A percentile compares a stretch with the other conserved stretches of the same genome.
phyloP scores from a whole-genome alignment of 345 rosid genomes.

The Microcos paniculata region DNA sequence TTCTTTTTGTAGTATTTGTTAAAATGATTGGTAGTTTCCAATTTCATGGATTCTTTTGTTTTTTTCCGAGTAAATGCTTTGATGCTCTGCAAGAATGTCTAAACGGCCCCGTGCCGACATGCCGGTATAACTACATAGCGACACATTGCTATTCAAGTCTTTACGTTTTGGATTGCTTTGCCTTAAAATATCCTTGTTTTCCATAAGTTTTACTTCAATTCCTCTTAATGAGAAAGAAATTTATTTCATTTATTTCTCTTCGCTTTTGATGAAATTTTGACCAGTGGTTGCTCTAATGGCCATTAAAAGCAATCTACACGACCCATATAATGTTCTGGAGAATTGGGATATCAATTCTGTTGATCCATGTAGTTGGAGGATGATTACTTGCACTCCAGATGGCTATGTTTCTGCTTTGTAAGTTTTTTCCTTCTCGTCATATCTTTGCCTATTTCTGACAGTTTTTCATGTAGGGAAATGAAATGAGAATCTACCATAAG shows the following conservation, averaged over 20 bases:
- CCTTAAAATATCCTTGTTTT: conserved; percentile 10
- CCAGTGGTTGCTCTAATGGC: conserved; percentile 93
- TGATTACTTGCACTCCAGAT: conserved; percentile 83
- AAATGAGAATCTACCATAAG: not conserved
- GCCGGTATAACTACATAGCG: not conserved
- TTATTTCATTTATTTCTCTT: conserved; percentile 5
- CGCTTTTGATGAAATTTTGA: conserved; percentile 33
- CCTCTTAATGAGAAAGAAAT: not conserved
- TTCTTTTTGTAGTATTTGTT: not conserved
- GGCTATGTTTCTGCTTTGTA: conserved; percentile 89
- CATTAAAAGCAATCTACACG: conserved; percentile 71
- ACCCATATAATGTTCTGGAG: conserved; percentile 89
- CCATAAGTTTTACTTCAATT: not conserved
- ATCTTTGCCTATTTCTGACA: not conserved
- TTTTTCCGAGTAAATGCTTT: not conserved
- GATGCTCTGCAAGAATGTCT: not conserved
- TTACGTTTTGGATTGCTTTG: conserved; percentile 3
- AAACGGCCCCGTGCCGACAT: not conserved
- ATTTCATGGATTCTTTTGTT: not conserved
- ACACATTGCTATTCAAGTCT: not conserved
- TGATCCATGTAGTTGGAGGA: conserved; percentile 99
- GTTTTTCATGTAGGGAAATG: not conserved
- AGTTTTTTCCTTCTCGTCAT: conserved; percentile 33
- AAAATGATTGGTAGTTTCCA: not conserved
- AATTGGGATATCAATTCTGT: conserved; percentile 97